A percentile compares a stretch with the other conserved stretches of the same genome.
phyloP scores from a whole-genome alignment of 768 basidiomycete genomes.

The Leccinum pellstonianum region DNA sequence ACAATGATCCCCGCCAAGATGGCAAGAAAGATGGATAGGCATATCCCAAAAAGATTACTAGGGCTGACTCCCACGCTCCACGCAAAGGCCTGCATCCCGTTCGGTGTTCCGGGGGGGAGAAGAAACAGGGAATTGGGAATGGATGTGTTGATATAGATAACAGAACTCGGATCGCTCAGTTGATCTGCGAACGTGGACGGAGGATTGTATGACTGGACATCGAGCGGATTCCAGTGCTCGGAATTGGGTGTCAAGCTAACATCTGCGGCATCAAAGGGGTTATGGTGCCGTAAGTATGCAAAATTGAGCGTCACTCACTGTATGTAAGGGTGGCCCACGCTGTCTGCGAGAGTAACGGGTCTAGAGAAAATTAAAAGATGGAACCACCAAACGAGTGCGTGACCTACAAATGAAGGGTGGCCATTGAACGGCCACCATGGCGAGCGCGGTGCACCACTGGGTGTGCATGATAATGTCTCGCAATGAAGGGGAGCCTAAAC shows the following conservation, averaged over 20 bases:
- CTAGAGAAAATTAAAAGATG: constrained; percentile 40
- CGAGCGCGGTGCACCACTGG: constrained; percentile 86
- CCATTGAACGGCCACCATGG: constrained; percentile 96
- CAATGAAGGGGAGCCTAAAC: constrained; percentile 82
- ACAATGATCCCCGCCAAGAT: constrained; percentile 72
- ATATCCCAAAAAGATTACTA: constrained; percentile 78
- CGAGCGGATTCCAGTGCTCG: constrained; percentile 67
- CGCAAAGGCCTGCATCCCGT: constrained; percentile 81
- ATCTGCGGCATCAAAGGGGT: constrained; percentile 45
- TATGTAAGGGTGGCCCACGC: constrained; percentile 85
- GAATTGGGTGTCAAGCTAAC: constrained; percentile 62
- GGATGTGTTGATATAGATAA: constrained; percentile 70
- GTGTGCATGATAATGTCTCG: constrained; percentile 92
- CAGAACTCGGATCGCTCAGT: constrained; percentile 64
- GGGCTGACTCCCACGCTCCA: constrained; percentile 80
- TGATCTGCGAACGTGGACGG: constrained; percentile 74
- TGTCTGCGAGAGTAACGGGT: constrained; percentile 85
- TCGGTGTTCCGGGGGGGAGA: constrained; percentile 55
- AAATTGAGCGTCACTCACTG: constrained; percentile 45
- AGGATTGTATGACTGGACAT: constrained; percentile 55
- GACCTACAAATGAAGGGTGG: constrained; percentile 84
- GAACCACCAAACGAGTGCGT: not conserved
- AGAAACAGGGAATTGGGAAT: constrained; percentile 74
- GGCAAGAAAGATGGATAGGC: constrained; percentile 78
- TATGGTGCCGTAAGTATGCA: constrained; percentile 10